A percentile compares a stretch with the other conserved stretches of the same genome.
phyloP scores from a whole-genome alignment of 768 basidiomycete genomes.

The Thelephora ganbajun region DNA sequence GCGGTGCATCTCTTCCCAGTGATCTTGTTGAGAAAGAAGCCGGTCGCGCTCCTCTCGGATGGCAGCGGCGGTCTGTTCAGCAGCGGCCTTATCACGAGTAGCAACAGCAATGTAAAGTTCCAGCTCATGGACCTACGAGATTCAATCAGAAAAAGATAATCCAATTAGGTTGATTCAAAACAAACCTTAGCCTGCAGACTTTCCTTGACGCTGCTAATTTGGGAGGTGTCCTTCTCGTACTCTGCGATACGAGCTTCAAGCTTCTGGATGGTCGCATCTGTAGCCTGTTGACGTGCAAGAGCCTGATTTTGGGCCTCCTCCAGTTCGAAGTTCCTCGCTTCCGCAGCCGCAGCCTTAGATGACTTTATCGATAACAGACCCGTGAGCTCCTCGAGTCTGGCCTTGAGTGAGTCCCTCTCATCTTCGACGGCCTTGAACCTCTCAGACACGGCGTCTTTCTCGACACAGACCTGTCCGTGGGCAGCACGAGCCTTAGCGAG shows the following conservation, averaged over 20 bases:
- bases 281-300: constrained; percentile 52
- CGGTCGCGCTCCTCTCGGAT: constrained; percentile 51
- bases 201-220: constrained; percentile 42
- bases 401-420: constrained; percentile 49
- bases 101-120: constrained; percentile 43
- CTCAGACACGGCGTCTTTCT: constrained; percentile 62
- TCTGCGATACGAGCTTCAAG: constrained; percentile 45
- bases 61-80: constrained; percentile 31
- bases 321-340: constrained; percentile 41
- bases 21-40: constrained; percentile 45
- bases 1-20: constrained; percentile 66
- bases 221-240: constrained; percentile 47
- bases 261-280: constrained; percentile 52
- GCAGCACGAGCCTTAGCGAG: constrained; percentile 64
- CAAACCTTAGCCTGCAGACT: constrained; percentile 46
- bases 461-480: constrained; percentile 67
- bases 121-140: constrained; percentile 40
- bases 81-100: constrained; percentile 49
- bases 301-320: constrained; percentile 67
- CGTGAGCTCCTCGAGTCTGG: constrained; percentile 43
- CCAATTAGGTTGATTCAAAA: constrained; percentile 1
- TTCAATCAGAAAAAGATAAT: constrained; percentile 4
- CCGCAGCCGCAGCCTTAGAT: constrained; percentile 31
- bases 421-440: constrained; percentile 44
- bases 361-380: constrained; percentile 25